Evolutionary conservation across 1,284 basidiomycete species (phyloP), one percentile per base, ranked within the genome.

Genomic region (Cutaneotrichosporon sp.): DNA sequence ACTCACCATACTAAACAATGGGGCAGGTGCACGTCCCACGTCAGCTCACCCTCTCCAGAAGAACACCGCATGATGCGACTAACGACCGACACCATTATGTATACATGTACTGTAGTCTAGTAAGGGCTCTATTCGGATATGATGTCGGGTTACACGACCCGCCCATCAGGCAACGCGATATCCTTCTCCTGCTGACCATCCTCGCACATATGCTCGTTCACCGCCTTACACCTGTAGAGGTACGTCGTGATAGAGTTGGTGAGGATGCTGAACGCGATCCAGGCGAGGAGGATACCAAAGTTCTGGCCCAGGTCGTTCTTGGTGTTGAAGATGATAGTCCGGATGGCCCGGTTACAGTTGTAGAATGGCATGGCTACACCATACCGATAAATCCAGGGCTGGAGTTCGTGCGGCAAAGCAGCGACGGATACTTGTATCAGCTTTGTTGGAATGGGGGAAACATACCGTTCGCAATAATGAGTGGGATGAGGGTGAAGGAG

Each of bases 281-380:
- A 86, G 0, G 76, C 82, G 52, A 85, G 56, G 31, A 85, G 77
- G 63, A 86, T 81, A 10, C 82, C 84, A 9, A 82, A 76, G 70
- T 84, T 83, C 49, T 70, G 66, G 7, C 77, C 84, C 18, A 85
- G 76, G 40, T 81, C 74, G 65, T 90, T 88, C 72, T 85, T 86
- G 1, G 88, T 89, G 61, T 85, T 80, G 72, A 91, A 91, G 42
- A 90, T 80, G 67, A 91, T 83, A 14, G 86, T 83, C 21, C 90
- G 82, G 31, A 88, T 84, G 2, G 47, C 59, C 84, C 71, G 60
- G 2, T 85, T 84, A 34, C 88, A 81, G 69, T 90, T 89, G 79
- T 89, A 90, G 78, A 91, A 90, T 0, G 90, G 90, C 72, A 83
- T 83, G 0, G 85, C 89, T 64, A 87, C 69, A 40, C 74, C 73